Evolutionary conservation across 345 rosid species (phyloP).

Genomic region (Aegle marmelos): DNA sequence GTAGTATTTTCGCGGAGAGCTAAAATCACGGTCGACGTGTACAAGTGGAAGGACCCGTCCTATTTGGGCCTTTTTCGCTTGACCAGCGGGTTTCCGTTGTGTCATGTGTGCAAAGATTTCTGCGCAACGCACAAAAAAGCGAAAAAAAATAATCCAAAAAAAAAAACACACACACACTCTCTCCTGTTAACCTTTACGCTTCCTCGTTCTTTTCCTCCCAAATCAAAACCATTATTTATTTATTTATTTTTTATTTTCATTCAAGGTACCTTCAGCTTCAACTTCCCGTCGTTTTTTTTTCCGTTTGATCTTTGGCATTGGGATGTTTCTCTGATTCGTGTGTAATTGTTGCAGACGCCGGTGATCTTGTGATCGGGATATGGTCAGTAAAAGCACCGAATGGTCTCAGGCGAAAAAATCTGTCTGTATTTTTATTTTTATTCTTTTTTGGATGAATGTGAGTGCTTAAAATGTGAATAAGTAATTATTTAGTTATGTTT

Average conservation of each 20-base stretch:
- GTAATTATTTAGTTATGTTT: not conserved
- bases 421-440: not conserved
- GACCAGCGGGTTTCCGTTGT: slow-evolving; percentile 37
- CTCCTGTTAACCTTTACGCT: slow-evolving; percentile 20
- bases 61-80: slow-evolving; percentile 29
- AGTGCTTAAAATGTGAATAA: not conserved
- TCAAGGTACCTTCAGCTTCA: slow-evolving; percentile 16
- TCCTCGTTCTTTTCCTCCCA: not conserved
- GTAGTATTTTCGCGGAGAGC: slow-evolving; percentile 12
- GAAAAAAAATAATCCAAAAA: not conserved
- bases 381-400: slow-evolving; percentile 54
- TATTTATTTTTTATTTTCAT: not conserved
- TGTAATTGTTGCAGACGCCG: slow-evolving; percentile 18
- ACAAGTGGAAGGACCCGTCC: slow-evolving; percentile 30
- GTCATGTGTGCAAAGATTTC: slow-evolving; percentile 18
- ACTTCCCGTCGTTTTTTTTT: not conserved
- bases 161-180: not conserved
- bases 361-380: slow-evolving; percentile 26
- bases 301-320: not conserved
- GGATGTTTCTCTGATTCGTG: not conserved
- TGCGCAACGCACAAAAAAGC: not conserved
- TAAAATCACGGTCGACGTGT: slow-evolving; percentile 47
- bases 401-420: slow-evolving; percentile 30
- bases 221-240: not conserved
- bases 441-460: not conserved